phyloP scores from a whole-genome alignment of 345 rosid genomes.

The Boechera stricta region DNA sequence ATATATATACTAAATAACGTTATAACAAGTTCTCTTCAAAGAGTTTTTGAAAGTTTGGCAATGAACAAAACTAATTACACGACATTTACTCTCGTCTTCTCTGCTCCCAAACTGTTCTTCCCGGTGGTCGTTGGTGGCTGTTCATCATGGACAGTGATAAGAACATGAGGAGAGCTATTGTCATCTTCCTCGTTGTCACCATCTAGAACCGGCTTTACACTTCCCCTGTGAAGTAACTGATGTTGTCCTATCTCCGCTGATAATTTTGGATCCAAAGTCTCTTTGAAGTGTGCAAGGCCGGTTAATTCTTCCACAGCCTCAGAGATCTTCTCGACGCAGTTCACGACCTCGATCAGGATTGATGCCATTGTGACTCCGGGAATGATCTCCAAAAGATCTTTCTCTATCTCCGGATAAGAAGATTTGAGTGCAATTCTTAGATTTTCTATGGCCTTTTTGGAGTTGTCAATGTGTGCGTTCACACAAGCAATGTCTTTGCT shows the following conservation, averaged over 20 bases:
- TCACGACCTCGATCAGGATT: slow-evolving; percentile 55
- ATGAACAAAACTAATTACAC: slow-evolving; percentile 45
- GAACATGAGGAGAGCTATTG: slow-evolving; percentile 40
- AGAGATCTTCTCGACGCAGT: slow-evolving; percentile 55
- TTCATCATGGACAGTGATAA: slow-evolving; percentile 49
- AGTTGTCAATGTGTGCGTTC: slow-evolving; percentile 51
- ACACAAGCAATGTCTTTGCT: slow-evolving; percentile 45
- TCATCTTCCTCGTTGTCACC: slow-evolving; percentile 34
- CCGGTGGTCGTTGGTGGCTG: slow-evolving; percentile 39
- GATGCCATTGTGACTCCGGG: slow-evolving; percentile 70
- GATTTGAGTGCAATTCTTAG: slow-evolving; percentile 53
- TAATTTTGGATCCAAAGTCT: slow-evolving; percentile 41
- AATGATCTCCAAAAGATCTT: slow-evolving; percentile 53
- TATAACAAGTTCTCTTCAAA: slow-evolving; percentile 24
- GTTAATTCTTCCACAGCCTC: slow-evolving; percentile 63
- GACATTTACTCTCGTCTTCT: neutral
- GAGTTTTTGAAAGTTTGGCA: neutral
- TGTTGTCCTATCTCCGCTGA: slow-evolving; percentile 52
- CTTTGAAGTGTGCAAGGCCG: slow-evolving; percentile 58
- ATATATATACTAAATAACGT: neutral
- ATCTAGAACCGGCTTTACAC: slow-evolving; percentile 58
- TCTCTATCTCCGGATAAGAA: slow-evolving; percentile 38
- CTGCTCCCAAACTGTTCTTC: slow-evolving; percentile 30
- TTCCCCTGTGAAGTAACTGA: slow-evolving; percentile 62
- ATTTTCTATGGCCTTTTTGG: slow-evolving; percentile 56